Evolutionary conservation across 2,329 filamentous ascomycete genomes (phyloP).

Genomic region (Stemphylium beticola): DNA sequence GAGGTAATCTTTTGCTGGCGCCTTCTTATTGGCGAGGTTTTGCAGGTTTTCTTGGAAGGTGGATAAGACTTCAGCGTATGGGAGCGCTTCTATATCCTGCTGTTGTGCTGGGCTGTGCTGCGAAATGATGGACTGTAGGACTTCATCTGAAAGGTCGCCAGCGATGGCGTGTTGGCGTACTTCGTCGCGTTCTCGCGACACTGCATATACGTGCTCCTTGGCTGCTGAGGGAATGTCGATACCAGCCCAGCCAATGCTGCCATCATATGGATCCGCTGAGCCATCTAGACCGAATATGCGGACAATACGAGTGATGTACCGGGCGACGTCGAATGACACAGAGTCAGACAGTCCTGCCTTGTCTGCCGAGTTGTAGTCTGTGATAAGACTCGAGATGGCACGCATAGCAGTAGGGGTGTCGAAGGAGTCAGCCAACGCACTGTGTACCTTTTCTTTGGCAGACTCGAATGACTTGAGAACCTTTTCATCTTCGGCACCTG

Average conservation of each 20-base stretch:
- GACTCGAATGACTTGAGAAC: slow-evolving; percentile 58
- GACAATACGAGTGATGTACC: slow-evolving; percentile 83
- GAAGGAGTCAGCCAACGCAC: slow-evolving; percentile 81
- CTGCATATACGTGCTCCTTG: slow-evolving; percentile 66
- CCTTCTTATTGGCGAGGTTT: slow-evolving; percentile 55
- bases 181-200: slow-evolving; percentile 63
- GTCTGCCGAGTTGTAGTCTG: slow-evolving; percentile 69
- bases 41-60: slow-evolving; percentile 67
- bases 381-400: slow-evolving; percentile 77
- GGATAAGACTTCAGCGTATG: slow-evolving; percentile 58
- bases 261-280: slow-evolving; percentile 53
- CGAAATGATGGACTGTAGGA: slow-evolving; percentile 49
- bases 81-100: slow-evolving; percentile 42
- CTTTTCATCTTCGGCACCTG: slow-evolving; percentile 47
- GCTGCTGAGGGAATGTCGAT: slow-evolving; percentile 66
- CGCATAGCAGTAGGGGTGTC: slow-evolving; percentile 83
- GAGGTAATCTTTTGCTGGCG: slow-evolving; percentile 74
- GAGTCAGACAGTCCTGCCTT: slow-evolving; percentile 51
- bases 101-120: slow-evolving; percentile 37
- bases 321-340: slow-evolving; percentile 64
- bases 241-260: slow-evolving; percentile 68
- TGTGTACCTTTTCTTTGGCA: slow-evolving; percentile 64
- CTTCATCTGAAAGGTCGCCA: slow-evolving; percentile 40
- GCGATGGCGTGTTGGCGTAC: slow-evolving; percentile 63
- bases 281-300: slow-evolving; percentile 83